Evolutionary conservation across 306 rosid genomes (phyloP).

Genomic region (Gillenia trifoliata): DNA sequence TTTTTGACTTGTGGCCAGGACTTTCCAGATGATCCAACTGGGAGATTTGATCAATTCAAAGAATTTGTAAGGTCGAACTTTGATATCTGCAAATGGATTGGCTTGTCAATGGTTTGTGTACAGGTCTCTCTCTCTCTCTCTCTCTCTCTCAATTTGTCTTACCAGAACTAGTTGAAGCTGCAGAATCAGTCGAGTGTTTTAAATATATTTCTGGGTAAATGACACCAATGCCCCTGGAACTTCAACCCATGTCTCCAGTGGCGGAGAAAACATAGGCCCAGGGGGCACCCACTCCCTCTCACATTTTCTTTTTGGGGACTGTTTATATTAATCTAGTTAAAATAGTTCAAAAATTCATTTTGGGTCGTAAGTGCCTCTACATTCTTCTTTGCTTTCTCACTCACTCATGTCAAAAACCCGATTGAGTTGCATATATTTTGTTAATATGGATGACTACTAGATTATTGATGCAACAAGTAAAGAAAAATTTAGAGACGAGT

Average conservation of each 20-base stretch:
- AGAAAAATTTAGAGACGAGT: no score
- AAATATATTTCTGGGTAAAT: neutral
- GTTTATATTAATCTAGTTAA: neutral
- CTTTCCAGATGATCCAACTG: slow-evolving; percentile 71
- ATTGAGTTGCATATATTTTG: no score
- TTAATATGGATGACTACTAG: no score
- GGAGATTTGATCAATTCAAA: slow-evolving; percentile 58
- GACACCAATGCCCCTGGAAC: neutral
- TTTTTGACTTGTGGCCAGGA: slow-evolving; percentile 41
- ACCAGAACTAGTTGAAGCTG: neutral
- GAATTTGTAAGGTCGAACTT: slow-evolving; percentile 56
- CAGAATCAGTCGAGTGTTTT: neutral
- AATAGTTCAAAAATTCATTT: neutral
- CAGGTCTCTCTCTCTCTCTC: slow-evolving; percentile 45
- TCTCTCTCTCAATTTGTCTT: neutral
- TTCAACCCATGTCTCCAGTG: neutral
- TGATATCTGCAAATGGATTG: slow-evolving; percentile 69
- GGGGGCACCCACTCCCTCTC: neutral
- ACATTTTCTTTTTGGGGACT: neutral
- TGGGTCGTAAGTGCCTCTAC: no score
- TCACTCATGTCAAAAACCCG: no score
- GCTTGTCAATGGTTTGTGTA: slow-evolving; percentile 52
- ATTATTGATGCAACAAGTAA: no score
- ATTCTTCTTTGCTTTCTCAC: no score
- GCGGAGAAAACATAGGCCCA: neutral